Evolutionary conservation across 2,329 filamentous ascomycete genomes (phyloP).

Genomic region (Plenodomus biglobosus): DNA sequence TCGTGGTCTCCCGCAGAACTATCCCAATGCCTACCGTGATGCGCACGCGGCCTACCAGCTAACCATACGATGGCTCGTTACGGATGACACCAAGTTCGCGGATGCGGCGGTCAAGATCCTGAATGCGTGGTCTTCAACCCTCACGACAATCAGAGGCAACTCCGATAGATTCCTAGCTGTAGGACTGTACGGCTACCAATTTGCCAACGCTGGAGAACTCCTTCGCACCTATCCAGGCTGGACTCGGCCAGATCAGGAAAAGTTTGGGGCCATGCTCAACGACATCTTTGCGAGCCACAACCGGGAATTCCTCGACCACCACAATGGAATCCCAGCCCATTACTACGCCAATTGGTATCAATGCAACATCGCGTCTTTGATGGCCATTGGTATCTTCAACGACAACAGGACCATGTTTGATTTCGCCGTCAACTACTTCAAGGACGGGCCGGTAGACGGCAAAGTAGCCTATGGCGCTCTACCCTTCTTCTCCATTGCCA

Average conservation of each 20-base stretch:
- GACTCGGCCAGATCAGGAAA: constrained; percentile 7
- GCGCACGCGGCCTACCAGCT: constrained; percentile 45
- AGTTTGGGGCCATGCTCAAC: constrained; percentile 35
- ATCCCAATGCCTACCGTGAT: constrained; percentile 24
- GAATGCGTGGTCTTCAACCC: constrained; percentile 43
- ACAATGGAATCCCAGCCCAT: constrained; percentile 42
- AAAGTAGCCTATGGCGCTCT: constrained; percentile 30
- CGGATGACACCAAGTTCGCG: constrained; percentile 42
- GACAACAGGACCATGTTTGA: constrained; percentile 49
- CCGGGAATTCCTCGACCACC: constrained; percentile 41
- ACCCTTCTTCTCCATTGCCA: constrained; percentile 28
- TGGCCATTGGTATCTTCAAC: constrained; percentile 48
- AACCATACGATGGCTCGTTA: constrained; percentile 48
- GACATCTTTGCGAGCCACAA: constrained; percentile 48
- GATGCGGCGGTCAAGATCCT: constrained; percentile 44
- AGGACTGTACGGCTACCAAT: constrained; percentile 51
- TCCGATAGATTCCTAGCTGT: constrained; percentile 40
- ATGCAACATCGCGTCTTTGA: constrained; percentile 47
- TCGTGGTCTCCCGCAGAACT: constrained; percentile 4
- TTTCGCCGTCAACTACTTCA: constrained; percentile 47
- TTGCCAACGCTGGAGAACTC: constrained; percentile 53
- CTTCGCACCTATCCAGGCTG: constrained; percentile 43
- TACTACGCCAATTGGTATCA: constrained; percentile 53
- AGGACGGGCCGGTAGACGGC: constrained; percentile 45
- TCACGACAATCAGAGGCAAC: constrained; percentile 27